These are phyloP conservation scores for Gossypium laxum DNA, from an alignment of 441 rosid species.

Conservation along the genomic window DNA sequence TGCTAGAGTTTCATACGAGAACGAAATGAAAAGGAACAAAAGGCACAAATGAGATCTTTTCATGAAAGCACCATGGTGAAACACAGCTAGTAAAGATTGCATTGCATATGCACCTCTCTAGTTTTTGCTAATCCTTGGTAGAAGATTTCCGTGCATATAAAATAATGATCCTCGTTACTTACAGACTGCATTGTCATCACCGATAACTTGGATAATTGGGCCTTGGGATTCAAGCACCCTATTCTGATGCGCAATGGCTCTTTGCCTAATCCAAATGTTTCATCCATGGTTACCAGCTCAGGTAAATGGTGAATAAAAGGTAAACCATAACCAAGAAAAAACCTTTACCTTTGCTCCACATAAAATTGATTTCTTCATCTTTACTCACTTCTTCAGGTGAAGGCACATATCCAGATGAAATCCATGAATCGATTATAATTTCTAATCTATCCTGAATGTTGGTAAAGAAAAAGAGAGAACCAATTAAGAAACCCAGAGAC, in stretches of 20 bases:
- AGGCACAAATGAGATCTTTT: background rate
- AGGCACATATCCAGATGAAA: conserved; percentile 45
- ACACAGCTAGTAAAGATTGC: background rate
- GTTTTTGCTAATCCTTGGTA: conserved; percentile 21
- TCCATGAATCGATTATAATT: conserved; percentile 70
- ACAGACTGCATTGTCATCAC: conserved; percentile 41
- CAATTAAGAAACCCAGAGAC: background rate
- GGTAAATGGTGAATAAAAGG: background rate
- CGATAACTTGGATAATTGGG: conserved; percentile 31
- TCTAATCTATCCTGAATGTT: conserved; percentile 67
- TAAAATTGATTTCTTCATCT: conserved; percentile 59
- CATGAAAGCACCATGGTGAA: background rate
- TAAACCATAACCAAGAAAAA: background rate
- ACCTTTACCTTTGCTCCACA: conserved; percentile 39
- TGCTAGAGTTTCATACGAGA: conserved; percentile 24
- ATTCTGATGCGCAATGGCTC: conserved; percentile 52
- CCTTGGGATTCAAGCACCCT: conserved; percentile 37
- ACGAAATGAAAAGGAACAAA: background rate
- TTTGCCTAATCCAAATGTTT: conserved; percentile 30
- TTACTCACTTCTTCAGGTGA: conserved; percentile 68
- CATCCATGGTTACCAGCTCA: conserved; percentile 9
- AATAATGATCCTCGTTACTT: conserved; percentile 34
- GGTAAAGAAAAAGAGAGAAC: background rate
- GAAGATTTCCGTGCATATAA: conserved; percentile 39
- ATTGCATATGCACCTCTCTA: conserved; percentile 25